Base-by-base conservation (phyloP, 345 rosid genomes). In the Populus simonii region DNA sequence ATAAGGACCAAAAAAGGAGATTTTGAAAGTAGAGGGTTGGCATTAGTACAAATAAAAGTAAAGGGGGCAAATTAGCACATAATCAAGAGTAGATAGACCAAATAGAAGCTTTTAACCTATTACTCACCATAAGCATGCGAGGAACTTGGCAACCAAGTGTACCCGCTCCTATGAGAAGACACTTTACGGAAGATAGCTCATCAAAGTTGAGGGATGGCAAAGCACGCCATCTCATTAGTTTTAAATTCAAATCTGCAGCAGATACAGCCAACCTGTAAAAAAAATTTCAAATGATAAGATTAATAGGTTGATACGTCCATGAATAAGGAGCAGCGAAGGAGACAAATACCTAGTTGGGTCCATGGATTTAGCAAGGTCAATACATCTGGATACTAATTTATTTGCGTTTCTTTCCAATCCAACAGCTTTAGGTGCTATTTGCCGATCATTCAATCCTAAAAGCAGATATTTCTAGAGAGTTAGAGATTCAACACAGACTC, bases 111-210 rank as follows among this genome's bases (percentile, higher is more conserved):
- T 36, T 36, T 36, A 36, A 36, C 38, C 38, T 5, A 36, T 36
- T 36, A 82, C 91, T 35, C 83, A 93, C 99, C 98, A 92, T 85
- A 73, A 96, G 96, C 88, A 89, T 92, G 62, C 99, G 96, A 43
- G 98, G 93, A 80, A 93, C 99, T 85, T 96, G 94, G 84, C 99
- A 96, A 59, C 99, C 98, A 73, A 96, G 90, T 79, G 98, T 93
- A 74, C 98, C 98, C 17, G 97, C 98, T 84, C 99, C 98, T 47
- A 96, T 87, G 80, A 96, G 98, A 85, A 96, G 99, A 84, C 99
- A 96, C 88, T 92, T 96, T 9, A 75, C 78, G 79, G 96, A 85
- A 76, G 91, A 88, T 59, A 96, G 83, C 53, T 85, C 78, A 62
- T 89, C 88, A 80, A 96, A 80, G 84, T 96, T 77, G 65, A 93